Percentiles rank a stretch among this genome's conserved stretches.
phyloP scores from a whole-genome alignment of 352 stramenopile species.

The Phytopythium litorale region DNA sequence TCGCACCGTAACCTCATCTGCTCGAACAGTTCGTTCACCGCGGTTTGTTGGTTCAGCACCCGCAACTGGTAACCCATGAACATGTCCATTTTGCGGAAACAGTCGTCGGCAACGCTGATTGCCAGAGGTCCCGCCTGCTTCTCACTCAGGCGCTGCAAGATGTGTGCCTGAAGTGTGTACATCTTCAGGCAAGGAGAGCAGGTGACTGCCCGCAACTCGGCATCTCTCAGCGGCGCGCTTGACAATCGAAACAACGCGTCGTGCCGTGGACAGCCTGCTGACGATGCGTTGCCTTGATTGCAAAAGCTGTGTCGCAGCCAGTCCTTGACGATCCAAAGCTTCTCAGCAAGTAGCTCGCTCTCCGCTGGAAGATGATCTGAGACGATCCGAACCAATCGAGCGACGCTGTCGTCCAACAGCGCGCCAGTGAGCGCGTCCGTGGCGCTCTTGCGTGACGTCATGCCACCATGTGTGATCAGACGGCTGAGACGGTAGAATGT shows the following conservation, averaged over 20 bases:
- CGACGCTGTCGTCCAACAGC: conserved; percentile 3
- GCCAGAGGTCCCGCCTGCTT: neutral
- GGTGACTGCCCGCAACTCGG: neutral
- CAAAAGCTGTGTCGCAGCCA: conserved; percentile 1
- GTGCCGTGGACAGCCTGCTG: neutral
- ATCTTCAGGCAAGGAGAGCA: conserved; percentile 1
- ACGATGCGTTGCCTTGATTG: neutral
- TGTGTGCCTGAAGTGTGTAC: neutral
- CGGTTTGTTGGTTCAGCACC: conserved; percentile 2
- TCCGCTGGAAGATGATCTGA: neutral
- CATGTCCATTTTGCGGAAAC: conserved; percentile 3
- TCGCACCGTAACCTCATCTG: conserved; percentile 1
- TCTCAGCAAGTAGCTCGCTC: neutral
- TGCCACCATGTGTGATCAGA: neutral
- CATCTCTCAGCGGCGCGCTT: neutral
- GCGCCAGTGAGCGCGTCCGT: neutral
- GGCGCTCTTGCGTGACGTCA: neutral
- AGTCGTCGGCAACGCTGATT: neutral
- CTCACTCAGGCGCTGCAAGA: neutral
- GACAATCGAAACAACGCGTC: neutral
- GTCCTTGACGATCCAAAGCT: conserved; percentile 1
- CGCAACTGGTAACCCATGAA: conserved; percentile 4
- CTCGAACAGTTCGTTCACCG: conserved; percentile 4
- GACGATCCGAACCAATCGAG: neutral
- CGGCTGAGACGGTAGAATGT: conserved; percentile 4